Conservation (phyloP, 2,329 filamentous ascomycete species). For the Verticillium longisporum region DNA sequence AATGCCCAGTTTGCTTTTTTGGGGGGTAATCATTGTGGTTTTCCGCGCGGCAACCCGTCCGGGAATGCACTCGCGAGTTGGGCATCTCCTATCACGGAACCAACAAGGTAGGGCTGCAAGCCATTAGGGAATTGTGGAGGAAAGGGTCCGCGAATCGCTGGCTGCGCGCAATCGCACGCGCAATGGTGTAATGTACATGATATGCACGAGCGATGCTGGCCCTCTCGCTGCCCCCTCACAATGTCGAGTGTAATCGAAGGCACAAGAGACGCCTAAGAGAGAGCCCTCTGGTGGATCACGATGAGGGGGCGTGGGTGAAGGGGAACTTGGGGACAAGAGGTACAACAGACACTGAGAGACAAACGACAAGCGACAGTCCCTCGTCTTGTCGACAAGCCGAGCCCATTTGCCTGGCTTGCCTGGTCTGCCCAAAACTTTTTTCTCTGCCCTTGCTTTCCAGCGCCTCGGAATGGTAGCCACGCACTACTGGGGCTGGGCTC, state of each 20-base stretch:
- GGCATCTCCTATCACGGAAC: neutral
- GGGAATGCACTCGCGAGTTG: neutral
- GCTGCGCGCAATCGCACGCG: neutral
- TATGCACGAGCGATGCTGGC: neutral
- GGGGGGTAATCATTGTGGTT: no score
- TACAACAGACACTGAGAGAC: no score
- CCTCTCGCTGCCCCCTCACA: neutral
- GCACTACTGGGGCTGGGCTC: neutral
- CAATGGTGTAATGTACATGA: neutral
- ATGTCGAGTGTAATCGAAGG: neutral
- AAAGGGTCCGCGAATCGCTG: neutral
- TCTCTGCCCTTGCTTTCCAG: neutral
- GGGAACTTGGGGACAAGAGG: no score
- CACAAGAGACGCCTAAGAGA: neutral
- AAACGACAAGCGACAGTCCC: no score
- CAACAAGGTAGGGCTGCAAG: neutral
- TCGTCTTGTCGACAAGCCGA: no score
- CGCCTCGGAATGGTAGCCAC: neutral
- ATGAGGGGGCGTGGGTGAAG: neutral
- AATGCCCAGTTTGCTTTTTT: neutral
- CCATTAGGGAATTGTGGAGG: neutral
- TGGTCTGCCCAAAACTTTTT: neutral
- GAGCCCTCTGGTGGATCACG: neutral
- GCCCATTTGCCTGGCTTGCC: no score
- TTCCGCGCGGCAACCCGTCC: no score